Base-by-base conservation (phyloP, 371 early-diverging fungal genomes). In the Apophysomyces trapeziformis region DNA sequence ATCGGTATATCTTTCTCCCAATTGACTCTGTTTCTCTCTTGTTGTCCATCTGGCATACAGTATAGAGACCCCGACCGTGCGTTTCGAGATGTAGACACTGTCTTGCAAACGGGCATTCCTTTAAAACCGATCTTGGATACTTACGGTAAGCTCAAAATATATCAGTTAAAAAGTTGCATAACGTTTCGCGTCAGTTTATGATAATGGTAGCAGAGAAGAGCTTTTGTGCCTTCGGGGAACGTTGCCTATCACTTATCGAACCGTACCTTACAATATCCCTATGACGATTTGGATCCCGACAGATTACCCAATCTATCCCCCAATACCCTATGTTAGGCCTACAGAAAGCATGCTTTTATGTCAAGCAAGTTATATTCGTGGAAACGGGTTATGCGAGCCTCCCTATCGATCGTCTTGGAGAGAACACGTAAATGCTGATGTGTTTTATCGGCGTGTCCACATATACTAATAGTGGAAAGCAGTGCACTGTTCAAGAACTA, bases 251-350 rank as follows among this genome's bases (percentile, higher is more conserved):
- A 85, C 88, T 14, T 96, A 90, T 69, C 86, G 89, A 47, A 87
- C 88, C 1, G 79, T 79, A 18, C 86, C 92, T 13, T 97, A 96
- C 80, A 95, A 97, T 77, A 96, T 97, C 63, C 97, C 97, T 1
- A 86, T 97, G 7, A 91, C 89, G 18, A 84, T 94, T 50, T 95
- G 94, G 94, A 76, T 96, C 36, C 97, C 97, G 38, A 86, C 81
- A 32, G 85, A 84, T 43, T 97, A 94, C 69, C 97, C 97, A 5
- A 75, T 76, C 37, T 76, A 81, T 59, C 86, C 96, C 21, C 97
- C 97, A 32, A 85, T 92, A 62, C 86, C 87, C 2, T 94, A 90
- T 68, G 96, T 97, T 16, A 90, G 87, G 16, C 97, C 97, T 26
- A 96, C 97, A 9, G 80, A 89, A 7, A 84, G 79, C 59, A 97